Evolutionary conservation across 768 basidiomycete genomes (phyloP).

Genomic region (Pisolithus sp.): DNA sequence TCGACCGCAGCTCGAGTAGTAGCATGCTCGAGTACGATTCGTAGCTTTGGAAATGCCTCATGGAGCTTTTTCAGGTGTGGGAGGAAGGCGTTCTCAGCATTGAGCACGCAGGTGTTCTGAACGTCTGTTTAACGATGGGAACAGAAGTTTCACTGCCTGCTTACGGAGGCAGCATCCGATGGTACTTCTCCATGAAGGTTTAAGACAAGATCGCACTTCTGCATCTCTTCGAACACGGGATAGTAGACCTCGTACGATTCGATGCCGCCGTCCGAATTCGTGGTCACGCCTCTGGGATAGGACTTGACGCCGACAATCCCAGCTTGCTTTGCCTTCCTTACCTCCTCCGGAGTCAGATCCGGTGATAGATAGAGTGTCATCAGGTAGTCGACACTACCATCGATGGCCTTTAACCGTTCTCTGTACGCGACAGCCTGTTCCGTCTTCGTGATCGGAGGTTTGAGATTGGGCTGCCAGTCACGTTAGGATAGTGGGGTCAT

Average conservation of each 20-base stretch:
- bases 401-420: constrained; percentile 63
- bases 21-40: constrained; percentile 96
- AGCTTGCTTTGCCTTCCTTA: constrained; percentile 77
- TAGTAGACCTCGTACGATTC: constrained; percentile 94
- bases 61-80: constrained; percentile 83
- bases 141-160: constrained; percentile 14
- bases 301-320: constrained; percentile 92
- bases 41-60: constrained; percentile 74
- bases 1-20: constrained; percentile 90
- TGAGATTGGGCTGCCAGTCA: constrained; percentile 74
- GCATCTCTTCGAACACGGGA: constrained; percentile 89
- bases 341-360: constrained; percentile 83
- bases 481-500: constrained; percentile 6
- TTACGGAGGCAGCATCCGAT: constrained; percentile 60
- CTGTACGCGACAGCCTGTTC: constrained; percentile 79
- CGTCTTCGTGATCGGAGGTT: constrained; percentile 80
- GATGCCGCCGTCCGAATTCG: constrained; percentile 93
- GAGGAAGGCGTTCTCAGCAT: constrained; percentile 87
- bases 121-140: neutral
- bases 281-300: constrained; percentile 96
- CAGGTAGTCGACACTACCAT: constrained; percentile 75
- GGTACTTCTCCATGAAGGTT: constrained; percentile 98
- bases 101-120: constrained; percentile 86
- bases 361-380: constrained; percentile 97
- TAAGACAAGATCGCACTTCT: constrained; percentile 87